A percentile compares a stretch with the other conserved stretches of the same genome.
These are phyloP conservation scores for Stachybotrys chlorohalonatus DNA, from an alignment of 2,329 filamentous ascomycete genomes.

Conservation along the genomic window DNA sequence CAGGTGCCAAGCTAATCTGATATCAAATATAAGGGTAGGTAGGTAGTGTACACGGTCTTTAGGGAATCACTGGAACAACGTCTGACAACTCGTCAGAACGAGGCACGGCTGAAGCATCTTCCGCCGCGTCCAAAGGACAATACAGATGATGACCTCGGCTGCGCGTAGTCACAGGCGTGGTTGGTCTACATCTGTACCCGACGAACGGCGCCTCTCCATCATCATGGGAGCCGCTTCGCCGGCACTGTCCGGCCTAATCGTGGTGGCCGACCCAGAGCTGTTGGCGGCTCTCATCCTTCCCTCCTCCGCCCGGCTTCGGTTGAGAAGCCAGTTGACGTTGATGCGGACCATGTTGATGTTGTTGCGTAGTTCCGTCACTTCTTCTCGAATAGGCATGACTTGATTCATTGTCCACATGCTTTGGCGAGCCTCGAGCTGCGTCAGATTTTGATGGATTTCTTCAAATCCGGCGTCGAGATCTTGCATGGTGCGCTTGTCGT, in stretches of 20 bases:
- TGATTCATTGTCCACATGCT: slow-evolving; percentile 54
- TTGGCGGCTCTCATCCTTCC: slow-evolving; percentile 28
- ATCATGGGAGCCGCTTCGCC: slow-evolving; percentile 15
- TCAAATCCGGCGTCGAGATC: slow-evolving; percentile 38
- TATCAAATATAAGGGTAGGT: too few relatives aligned
- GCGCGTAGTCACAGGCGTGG: slow-evolving; percentile 21
- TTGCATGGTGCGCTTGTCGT: slow-evolving; percentile 38
- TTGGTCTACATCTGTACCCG: slow-evolving; percentile 26
- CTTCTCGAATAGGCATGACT: slow-evolving; percentile 51
- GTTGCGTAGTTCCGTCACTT: slow-evolving; percentile 50
- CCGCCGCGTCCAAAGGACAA: too few relatives aligned
- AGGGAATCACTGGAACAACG: background rate
- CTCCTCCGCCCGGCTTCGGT: slow-evolving; percentile 37
- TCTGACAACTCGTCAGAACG: background rate
- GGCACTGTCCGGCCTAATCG: slow-evolving; percentile 21
- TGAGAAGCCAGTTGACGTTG: slow-evolving; percentile 51
- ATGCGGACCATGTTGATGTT: slow-evolving; percentile 49
- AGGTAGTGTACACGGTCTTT: too few relatives aligned
- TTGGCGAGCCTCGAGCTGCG: slow-evolving; percentile 50
- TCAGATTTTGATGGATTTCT: slow-evolving; percentile 45
- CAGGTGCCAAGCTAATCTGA: too few relatives aligned
- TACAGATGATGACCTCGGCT: background rate
- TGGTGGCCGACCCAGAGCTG: slow-evolving; percentile 18
- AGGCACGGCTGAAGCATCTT: background rate
- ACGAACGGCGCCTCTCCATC: slow-evolving; percentile 26